Evolutionary conservation across 495 filamentous ascomycete species (phyloP), one percentile per base, ranked within the genome.

Genomic region (Neurospora hispaniola): DNA sequence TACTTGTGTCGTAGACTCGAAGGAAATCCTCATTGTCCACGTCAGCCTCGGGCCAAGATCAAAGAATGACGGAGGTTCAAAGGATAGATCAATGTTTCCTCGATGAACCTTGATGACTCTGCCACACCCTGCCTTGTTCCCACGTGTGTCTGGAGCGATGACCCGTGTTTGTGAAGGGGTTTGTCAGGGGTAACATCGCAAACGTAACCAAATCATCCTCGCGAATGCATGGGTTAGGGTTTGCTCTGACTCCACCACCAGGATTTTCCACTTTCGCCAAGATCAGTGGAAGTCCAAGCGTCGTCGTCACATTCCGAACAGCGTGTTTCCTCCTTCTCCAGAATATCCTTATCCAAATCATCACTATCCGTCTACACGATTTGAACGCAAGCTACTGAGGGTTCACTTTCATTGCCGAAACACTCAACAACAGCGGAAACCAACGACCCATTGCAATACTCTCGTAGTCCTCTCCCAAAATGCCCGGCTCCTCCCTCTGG

Each of bases 401-500:
- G 31, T 8, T 62, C 12, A 62, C 23, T 12, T 16, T 7, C 23
- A 18, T 62, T 14, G 1, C 27, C 27, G 23, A 16, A 62, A 62
- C 12, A 0, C 6, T 35, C 0, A 7, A 31, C 12, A 0, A 27
- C 14, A 62, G 8, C 54, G 2, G 31, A 1, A 62, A 62, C 27
- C 54, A 27, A 4, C 27, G 12, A 4, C 1, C 23, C 20, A 62
- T 62, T 62, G 2, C 5, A 27, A 35, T 9, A 31, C 12, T 35
- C 5, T 62, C 11, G 16, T 62, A 62, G 31, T 62, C 0, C 14
- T 4, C 27, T 62, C 14, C 14, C 54, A 75, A 72, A 70, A 79
- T 79, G 78, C 72, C 78, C 6, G 76, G 75, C 71, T 77, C 77
- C 31, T 80, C 79, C 20, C 78, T 81, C 69, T 81, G 79, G 79